phyloP scores from a whole-genome alignment of 2,329 filamentous ascomycete species.

The Eutypa lata region DNA sequence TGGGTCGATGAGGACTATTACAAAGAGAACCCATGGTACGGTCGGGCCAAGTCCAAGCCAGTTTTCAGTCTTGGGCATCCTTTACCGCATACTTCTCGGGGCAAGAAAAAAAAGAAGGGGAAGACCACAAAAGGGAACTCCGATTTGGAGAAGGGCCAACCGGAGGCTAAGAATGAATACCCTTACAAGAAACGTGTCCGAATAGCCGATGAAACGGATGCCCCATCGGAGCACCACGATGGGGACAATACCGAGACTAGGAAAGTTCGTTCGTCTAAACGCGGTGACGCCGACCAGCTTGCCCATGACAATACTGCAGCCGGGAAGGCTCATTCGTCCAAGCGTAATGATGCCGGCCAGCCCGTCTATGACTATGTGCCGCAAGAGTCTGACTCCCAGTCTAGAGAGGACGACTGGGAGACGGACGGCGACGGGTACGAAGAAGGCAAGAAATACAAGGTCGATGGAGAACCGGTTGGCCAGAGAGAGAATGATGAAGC shows the following conservation, averaged over 20 bases:
- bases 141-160: constrained; percentile 1
- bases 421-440: constrained; percentile 9
- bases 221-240: neutral
- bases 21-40: constrained; percentile 23
- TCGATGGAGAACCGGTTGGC: constrained; percentile 23
- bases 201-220: constrained; percentile 5
- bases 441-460: constrained; percentile 14
- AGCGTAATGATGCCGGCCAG: constrained; percentile 11
- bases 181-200: constrained; percentile 12
- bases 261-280: constrained; percentile 7
- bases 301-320: too few relatives aligned
- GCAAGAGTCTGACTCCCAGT: neutral
- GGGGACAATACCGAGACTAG: neutral
- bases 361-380: constrained; percentile 14
- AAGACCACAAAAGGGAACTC: neutral
- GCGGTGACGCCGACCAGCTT: too few relatives aligned
- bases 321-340: constrained; percentile 7
- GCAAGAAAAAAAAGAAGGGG: constrained; percentile 4
- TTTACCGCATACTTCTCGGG: constrained; percentile 16
- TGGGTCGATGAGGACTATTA: constrained; percentile 21
- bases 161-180: neutral
- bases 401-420: constrained; percentile 7
- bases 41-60: constrained; percentile 13
- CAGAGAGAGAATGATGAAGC: constrained; percentile 15
- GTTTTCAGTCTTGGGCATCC: constrained; percentile 23